Conservation (phyloP, 192 early-diverging fungal species). For the Linnemannia elongata region DNA sequence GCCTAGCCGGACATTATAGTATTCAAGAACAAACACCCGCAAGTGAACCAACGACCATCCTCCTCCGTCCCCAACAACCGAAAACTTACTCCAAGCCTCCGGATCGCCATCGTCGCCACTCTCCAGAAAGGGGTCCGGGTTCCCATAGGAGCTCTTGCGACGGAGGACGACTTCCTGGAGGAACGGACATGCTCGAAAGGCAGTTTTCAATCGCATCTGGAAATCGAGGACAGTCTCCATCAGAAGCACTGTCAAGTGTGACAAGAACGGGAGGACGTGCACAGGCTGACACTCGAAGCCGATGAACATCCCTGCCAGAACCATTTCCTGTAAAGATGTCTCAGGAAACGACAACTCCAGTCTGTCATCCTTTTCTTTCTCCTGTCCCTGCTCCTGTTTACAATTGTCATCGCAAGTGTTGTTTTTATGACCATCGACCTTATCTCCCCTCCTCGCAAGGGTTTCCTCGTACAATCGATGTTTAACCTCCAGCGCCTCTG, state of each 20-base stretch:
- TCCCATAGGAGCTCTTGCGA: background rate
- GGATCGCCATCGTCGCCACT: background rate
- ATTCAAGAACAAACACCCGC: background rate
- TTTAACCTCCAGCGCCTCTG: background rate
- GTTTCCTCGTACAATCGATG: background rate
- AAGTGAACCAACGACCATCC: background rate
- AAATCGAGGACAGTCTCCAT: background rate
- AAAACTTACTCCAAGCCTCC: background rate
- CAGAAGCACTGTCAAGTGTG: background rate
- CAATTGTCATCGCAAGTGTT: background rate
- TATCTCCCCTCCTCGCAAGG: background rate
- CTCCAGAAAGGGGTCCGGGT: background rate
- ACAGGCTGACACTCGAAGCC: background rate
- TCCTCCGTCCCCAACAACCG: background rate
- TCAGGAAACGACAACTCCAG: background rate
- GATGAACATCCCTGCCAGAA: background rate
- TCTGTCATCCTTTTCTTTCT: no score
- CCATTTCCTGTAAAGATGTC: background rate
- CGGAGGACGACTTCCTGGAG: background rate
- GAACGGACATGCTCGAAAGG: background rate
- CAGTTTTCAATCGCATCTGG: background rate
- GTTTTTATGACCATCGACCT: background rate
- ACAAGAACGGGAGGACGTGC: background rate
- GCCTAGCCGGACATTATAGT: background rate
- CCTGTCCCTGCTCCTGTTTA: background rate